Evolutionary conservation across 495 filamentous ascomycete genomes (phyloP).

Genomic region (Lepraria neglecta): DNA sequence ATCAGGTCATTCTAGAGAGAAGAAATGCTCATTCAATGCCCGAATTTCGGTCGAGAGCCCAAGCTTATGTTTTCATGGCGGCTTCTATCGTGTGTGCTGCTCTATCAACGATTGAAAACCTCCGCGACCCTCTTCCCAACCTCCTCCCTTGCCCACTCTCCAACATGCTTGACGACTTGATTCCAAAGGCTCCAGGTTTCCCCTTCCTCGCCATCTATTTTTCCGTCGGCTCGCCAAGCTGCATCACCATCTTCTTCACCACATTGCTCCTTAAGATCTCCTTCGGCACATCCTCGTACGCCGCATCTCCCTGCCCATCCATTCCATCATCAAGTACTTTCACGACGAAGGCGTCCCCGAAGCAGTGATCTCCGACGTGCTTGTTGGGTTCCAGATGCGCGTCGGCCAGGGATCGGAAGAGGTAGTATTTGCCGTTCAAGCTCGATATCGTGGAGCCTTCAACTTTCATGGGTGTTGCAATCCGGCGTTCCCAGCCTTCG

Average conservation of each 20-base stretch:
- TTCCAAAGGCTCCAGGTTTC: constrained; percentile 10
- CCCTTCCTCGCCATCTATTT: constrained; percentile 3
- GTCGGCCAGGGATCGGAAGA: neutral
- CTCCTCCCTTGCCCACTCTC: neutral
- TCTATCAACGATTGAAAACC: neutral
- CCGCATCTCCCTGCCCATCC: constrained; percentile 10
- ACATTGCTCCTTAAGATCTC: constrained; percentile 5
- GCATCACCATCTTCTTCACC: neutral
- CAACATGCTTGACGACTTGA: neutral
- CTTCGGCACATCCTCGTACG: constrained; percentile 9
- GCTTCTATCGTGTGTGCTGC: no score
- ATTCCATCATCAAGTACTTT: neutral
- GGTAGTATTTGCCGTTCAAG: constrained; percentile 9
- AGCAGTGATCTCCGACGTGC: neutral
- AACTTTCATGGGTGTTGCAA: neutral
- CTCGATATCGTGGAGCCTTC: neutral
- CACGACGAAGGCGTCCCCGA: constrained; percentile 9
- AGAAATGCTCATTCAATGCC: no score
- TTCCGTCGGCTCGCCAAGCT: neutral
- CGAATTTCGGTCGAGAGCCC: no score
- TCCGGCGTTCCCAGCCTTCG: neutral
- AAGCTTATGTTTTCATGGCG: no score
- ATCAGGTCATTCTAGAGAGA: no score
- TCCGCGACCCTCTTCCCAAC: neutral
- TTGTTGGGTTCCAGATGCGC: neutral